Evolutionary conservation across 257 asterid genomes (phyloP).

Genomic region (Verbena officinalis): DNA sequence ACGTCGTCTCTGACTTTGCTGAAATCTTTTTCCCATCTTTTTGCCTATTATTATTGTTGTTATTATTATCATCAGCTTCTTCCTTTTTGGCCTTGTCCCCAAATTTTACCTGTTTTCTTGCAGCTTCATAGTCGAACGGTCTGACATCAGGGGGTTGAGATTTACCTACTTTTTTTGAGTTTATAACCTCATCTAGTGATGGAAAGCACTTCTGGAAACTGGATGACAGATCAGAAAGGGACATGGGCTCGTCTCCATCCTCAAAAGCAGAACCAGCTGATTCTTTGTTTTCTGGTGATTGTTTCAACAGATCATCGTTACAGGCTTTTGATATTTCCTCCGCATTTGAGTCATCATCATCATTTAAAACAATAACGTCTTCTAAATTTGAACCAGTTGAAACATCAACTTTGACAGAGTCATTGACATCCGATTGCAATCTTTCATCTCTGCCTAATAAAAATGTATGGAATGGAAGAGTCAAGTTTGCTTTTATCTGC

Average conservation of each 20-base stretch:
- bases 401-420: conserved; percentile 22
- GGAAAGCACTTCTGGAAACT: conserved; percentile 78
- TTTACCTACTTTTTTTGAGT: conserved; percentile 34
- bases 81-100: conserved; percentile 42
- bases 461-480: conserved; percentile 76
- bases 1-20: conserved; percentile 37
- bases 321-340: conserved; percentile 44
- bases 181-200: conserved; percentile 33
- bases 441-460: conserved; percentile 41
- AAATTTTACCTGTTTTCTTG: conserved; percentile 58
- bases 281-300: conserved; percentile 28
- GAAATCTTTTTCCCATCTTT: conserved; percentile 47
- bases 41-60: conserved; percentile 34
- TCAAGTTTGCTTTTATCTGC: conserved; percentile 76
- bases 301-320: conserved; percentile 26
- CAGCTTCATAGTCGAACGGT: conserved; percentile 82
- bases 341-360: conserved; percentile 50
- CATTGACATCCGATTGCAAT: conserved; percentile 30
- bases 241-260: conserved; percentile 58
- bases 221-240: conserved; percentile 72
- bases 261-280: conserved; percentile 32
- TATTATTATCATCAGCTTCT: conserved; percentile 32
- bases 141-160: conserved; percentile 41
- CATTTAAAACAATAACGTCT: conserved; percentile 58
- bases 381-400: conserved; percentile 42